A percentile compares a stretch with the other conserved stretches of the same genome.
Evolutionary conservation across 2,329 filamentous ascomycete species (phyloP).

Genomic region (Hawksworthiomyces lignivorus): DNA sequence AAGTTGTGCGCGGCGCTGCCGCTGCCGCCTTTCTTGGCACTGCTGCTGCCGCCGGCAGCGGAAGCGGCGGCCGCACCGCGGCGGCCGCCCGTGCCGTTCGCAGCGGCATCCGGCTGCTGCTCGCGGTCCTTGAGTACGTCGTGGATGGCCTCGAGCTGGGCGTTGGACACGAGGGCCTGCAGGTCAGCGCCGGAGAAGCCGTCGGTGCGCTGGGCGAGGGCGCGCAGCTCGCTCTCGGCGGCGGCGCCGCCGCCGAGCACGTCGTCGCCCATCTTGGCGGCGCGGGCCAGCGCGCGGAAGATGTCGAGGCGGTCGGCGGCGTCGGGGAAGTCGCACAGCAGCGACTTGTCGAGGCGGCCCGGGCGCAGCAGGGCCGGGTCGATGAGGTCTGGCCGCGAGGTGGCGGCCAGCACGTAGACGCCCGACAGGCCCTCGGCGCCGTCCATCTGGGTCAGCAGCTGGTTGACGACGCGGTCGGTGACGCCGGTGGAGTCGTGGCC

Average conservation of each 20-base stretch:
- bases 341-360: slow-evolving; percentile 84
- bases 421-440: slow-evolving; percentile 90
- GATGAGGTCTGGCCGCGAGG: slow-evolving; percentile 86
- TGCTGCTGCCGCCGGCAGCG: slow-evolving; percentile 2
- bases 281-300: slow-evolving; percentile 71
- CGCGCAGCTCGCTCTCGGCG: slow-evolving; percentile 39
- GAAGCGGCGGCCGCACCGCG: neutral
- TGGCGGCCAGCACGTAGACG: slow-evolving; percentile 94
- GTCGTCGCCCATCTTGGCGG: slow-evolving; percentile 64
- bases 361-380: slow-evolving; percentile 89
- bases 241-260: slow-evolving; percentile 47
- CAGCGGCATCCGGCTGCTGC: slow-evolving; percentile 17
- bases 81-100: slow-evolving; percentile 17
- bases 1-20: slow-evolving; percentile 43
- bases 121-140: slow-evolving; percentile 67
- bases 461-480: slow-evolving; percentile 97
- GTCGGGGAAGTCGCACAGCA: slow-evolving; percentile 83
- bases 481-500: slow-evolving; percentile 96
- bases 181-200: slow-evolving; percentile 93
- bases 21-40: slow-evolving; percentile 19
- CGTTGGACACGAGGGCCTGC: slow-evolving; percentile 91
- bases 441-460: slow-evolving; percentile 97
- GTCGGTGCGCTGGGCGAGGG: slow-evolving; percentile 71
- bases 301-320: slow-evolving; percentile 82
- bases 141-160: slow-evolving; percentile 94